phyloP scores from a whole-genome alignment of 2,329 filamentous ascomycete species.

The Sarocladium brachiariae region DNA sequence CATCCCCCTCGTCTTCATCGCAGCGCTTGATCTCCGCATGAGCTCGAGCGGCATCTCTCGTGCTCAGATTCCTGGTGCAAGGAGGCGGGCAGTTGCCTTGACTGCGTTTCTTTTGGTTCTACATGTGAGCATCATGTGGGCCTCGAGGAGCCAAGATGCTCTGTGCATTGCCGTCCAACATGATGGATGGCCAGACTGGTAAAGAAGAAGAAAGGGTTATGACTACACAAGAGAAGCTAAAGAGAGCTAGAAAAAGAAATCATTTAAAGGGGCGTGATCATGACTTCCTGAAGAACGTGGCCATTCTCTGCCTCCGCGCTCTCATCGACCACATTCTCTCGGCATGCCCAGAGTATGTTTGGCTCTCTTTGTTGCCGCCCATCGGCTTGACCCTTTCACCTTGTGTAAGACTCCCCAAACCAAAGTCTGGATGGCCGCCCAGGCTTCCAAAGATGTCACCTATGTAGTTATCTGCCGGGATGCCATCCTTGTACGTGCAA shows the following conservation, averaged over 20 bases:
- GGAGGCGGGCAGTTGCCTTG: conserved; percentile 17
- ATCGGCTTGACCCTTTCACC: conserved; percentile 24
- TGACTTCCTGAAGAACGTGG: background rate
- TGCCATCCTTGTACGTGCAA: conserved; percentile 46
- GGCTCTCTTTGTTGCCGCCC: background rate
- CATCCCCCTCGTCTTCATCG: conserved; percentile 61
- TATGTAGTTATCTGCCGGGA: conserved; percentile 57
- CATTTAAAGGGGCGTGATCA: too few relatives aligned
- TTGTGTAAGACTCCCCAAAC: conserved; percentile 41
- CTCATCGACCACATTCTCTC: background rate
- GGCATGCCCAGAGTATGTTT: background rate
- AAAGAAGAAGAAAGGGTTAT: too few relatives aligned
- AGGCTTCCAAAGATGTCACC: conserved; percentile 66
- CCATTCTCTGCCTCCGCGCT: background rate
- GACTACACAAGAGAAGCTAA: too few relatives aligned
- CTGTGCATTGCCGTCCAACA: conserved; percentile 23
- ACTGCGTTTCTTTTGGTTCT: conserved; percentile 24
- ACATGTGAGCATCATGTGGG: conserved; percentile 28
- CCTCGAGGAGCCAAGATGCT: conserved; percentile 25
- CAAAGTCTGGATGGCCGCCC: conserved; percentile 60
- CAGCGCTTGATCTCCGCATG: conserved; percentile 53
- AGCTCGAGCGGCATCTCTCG: background rate
- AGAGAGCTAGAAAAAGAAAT: background rate
- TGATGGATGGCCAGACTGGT: conserved; percentile 26
- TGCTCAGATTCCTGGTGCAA: background rate